Base-by-base conservation (phyloP, 2,329 filamentous ascomycete genomes). In the Penicillium brasilianum region DNA sequence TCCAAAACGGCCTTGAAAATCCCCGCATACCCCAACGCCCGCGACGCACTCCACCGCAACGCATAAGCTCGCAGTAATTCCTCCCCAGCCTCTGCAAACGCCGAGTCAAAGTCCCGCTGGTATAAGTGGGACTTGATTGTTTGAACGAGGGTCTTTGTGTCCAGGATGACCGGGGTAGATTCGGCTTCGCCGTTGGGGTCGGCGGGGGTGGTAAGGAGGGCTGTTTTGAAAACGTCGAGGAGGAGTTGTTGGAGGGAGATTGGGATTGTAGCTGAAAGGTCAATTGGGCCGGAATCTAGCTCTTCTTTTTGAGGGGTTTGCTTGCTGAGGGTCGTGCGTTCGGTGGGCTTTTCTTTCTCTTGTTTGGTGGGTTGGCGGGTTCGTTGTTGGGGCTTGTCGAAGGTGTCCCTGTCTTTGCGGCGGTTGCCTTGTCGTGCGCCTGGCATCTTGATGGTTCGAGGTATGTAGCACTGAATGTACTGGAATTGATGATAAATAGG, bases 101-200 rank as follows among this genome's bases (percentile, higher is more conserved):
- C 94, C 16, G 82, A 80, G 13, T 83, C 83, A 77, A 98, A 98
- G 74, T 98, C 91, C 34, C 95, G 87, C 60, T 90, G 88, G 75
- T 90, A 98, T 9, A 99, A 83, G 65, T 94, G 91, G 8, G 88
- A 84, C 77, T 98, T 99, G 64, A 98, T 86, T 55, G 89, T 86
- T 72, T 97, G 94, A 20, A 98, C 83, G 3, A 88, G 76, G 1
- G 81, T 71, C 32, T 81, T 78, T 11, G 85, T 77, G 53, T 77
- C 71, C 13, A 73, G 34, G n/a, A 55, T 48, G 30, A 52, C 37
- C 34, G 57, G 55, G 14, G 44, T 22, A 25, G 30, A 25, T 60
- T 43, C n/a, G 46, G 39, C 34, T 46, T 54, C 39, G 36, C 34
- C 7, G 25, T 34, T 41, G 16, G 51, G 25, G 50, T 63, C 51